Conservation (phyloP, 2,329 filamentous ascomycete genomes). For the Fusarium musae region DNA sequence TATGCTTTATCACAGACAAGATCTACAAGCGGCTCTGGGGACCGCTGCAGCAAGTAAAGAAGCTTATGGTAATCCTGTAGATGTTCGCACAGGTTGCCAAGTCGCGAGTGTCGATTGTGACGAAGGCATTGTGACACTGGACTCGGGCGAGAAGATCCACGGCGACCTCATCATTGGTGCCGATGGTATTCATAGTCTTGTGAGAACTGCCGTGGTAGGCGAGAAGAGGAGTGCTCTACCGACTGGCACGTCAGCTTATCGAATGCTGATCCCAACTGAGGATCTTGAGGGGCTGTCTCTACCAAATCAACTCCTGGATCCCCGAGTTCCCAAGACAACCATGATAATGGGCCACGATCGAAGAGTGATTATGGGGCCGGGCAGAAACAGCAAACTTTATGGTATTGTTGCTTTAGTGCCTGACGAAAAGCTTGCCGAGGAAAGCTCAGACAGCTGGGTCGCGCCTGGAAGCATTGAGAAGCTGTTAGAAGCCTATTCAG, state of each 20-base stretch:
- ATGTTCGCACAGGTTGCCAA: slow-evolving; percentile 29
- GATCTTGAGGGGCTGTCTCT: slow-evolving; percentile 15
- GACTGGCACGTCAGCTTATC: slow-evolving; percentile 36
- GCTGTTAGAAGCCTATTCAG: slow-evolving; percentile 27
- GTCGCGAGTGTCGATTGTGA: slow-evolving; percentile 29
- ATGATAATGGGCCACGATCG: slow-evolving; percentile 40
- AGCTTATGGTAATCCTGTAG: slow-evolving; percentile 15
- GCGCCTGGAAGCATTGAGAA: slow-evolving; percentile 34
- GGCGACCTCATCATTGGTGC: slow-evolving; percentile 37
- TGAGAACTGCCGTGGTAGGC: slow-evolving; percentile 30
- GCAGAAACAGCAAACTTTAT: slow-evolving; percentile 29
- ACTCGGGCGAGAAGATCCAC: slow-evolving; percentile 22
- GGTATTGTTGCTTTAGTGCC: slow-evolving; percentile 36
- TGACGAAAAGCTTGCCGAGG: slow-evolving; percentile 31
- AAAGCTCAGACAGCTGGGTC: slow-evolving; percentile 37
- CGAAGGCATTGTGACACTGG: slow-evolving; percentile 26
- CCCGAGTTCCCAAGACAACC: slow-evolving; percentile 20
- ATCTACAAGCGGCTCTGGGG: slow-evolving; percentile 29
- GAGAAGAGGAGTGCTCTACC: slow-evolving; percentile 26
- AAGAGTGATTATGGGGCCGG: slow-evolving; percentile 38
- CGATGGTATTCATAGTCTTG: slow-evolving; percentile 38
- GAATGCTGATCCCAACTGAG: slow-evolving; percentile 36
- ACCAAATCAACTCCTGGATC: slow-evolving; percentile 19
- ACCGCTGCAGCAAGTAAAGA: slow-evolving; percentile 20
- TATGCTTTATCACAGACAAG: slow-evolving; percentile 37